Evolutionary conservation across 805 yeast genomes (phyloP).

Genomic region (Lachancea dasiensis): DNA sequence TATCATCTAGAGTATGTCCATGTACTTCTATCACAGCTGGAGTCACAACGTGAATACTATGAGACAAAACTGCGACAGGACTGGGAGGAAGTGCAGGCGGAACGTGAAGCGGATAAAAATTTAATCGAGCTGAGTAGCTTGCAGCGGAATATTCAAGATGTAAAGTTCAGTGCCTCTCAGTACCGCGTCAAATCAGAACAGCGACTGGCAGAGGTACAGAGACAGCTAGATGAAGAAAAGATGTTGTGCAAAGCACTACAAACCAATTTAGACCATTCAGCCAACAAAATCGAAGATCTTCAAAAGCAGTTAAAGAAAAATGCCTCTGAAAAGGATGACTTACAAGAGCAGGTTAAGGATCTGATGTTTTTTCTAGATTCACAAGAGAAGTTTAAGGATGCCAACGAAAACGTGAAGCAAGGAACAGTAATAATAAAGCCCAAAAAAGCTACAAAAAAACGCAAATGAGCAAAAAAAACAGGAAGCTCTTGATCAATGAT

Average conservation of each 20-base stretch:
- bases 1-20: conserved; percentile 76
- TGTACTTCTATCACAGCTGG: conserved; percentile 70
- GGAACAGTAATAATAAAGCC: conserved; percentile 52
- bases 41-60: conserved; percentile 79
- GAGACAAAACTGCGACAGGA: conserved; percentile 46
- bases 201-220: conserved; percentile 13
- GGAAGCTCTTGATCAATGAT: too few relatives aligned
- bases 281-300: conserved; percentile 36
- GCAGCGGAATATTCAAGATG: conserved; percentile 19
- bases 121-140: conserved; percentile 13
- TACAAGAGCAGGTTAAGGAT: conserved; percentile 63
- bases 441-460: conserved; percentile 4
- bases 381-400: conserved; percentile 64
- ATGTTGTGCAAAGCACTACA: conserved; percentile 43
- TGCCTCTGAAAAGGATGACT: conserved; percentile 39
- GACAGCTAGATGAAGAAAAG: conserved; percentile 25
- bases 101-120: conserved; percentile 11
- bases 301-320: conserved; percentile 31
- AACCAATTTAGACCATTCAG: conserved; percentile 37
- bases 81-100: conserved; percentile 27
- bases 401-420: conserved; percentile 64
- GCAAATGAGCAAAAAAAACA: too few relatives aligned
- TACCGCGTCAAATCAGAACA: conserved; percentile 11
- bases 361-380: conserved; percentile 75
- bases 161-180: conserved; percentile 14